These are phyloP conservation scores for Flaveria brownii DNA, from an alignment of 129 eudicot genomes.

Conservation along the genomic window DNA sequence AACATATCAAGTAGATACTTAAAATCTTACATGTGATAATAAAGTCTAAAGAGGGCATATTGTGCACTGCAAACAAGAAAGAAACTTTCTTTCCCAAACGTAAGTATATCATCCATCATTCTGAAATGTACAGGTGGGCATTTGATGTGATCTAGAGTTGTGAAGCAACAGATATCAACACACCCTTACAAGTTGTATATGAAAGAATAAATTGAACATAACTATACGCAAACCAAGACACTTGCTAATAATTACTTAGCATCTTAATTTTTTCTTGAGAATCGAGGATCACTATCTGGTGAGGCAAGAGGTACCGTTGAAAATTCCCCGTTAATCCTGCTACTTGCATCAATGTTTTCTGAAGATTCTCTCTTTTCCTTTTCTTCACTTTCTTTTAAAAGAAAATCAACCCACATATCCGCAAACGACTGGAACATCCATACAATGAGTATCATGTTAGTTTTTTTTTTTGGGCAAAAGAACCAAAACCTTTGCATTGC, in stretches of 20 bases:
- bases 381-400: conserved; percentile 81
- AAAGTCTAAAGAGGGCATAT: background rate
- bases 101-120: conserved; percentile 31
- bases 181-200: conserved; percentile 30
- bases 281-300: conserved; percentile 50
- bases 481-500: no score
- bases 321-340: conserved; percentile 53
- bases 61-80: background rate
- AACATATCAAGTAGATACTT: background rate
- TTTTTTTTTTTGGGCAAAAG: background rate
- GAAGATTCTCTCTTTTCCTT: conserved; percentile 73
- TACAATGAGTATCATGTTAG: background rate
- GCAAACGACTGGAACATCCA: conserved; percentile 72
- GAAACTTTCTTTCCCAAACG: background rate
- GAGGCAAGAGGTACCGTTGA: conserved; percentile 86
- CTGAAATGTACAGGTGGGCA: conserved; percentile 26
- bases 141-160: conserved; percentile 11
- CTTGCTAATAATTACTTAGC: conserved; percentile 26
- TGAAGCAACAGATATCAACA: conserved; percentile 23
- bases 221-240: conserved; percentile 36
- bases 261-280: conserved; percentile 58
- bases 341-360: conserved; percentile 36
- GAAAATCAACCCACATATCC: conserved; percentile 96
- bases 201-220: conserved; percentile 52
- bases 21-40: background rate